Conservation (phyloP, 106 monocot genomes). For the Apostasia ramifera region DNA sequence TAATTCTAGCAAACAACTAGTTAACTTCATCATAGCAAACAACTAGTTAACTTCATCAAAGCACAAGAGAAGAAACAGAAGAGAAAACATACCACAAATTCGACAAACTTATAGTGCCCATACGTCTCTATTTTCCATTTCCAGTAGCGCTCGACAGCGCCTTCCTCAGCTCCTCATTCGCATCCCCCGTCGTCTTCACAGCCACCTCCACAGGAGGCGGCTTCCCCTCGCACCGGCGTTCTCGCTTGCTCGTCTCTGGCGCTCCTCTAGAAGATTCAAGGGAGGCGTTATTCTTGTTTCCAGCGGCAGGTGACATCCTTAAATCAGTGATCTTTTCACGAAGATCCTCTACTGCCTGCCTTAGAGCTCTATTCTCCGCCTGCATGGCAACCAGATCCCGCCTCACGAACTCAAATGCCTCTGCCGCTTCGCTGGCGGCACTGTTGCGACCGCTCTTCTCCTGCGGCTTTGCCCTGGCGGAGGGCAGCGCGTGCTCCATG, state of each 20-base stretch:
- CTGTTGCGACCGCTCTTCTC: not conserved
- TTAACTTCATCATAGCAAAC: too few relatives aligned
- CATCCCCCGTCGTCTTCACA: constrained; percentile 1
- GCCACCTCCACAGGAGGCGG: not conserved
- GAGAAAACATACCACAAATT: not conserved
- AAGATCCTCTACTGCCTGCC: constrained; percentile 23
- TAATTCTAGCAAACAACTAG: too few relatives aligned
- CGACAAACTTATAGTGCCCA: not conserved
- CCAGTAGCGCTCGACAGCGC: constrained; percentile 11
- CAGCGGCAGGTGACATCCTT: not conserved
- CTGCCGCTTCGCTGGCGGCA: constrained; percentile 4
- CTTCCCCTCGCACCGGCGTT: not conserved
- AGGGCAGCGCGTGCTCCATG: constrained; percentile 29
- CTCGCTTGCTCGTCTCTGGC: not conserved
- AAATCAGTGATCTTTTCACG: not conserved
- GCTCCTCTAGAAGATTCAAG: not conserved
- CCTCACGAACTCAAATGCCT: constrained; percentile 12
- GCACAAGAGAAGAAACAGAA: not conserved
- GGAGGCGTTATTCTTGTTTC: not conserved
- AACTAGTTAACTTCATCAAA: too few relatives aligned
- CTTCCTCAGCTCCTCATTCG: constrained; percentile 36
- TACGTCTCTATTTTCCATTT: not conserved
- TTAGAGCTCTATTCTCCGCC: constrained; percentile 34
- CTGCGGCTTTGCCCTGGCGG: not conserved
- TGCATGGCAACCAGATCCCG: constrained; percentile 37